Evolutionary conservation across 768 basidiomycete genomes (phyloP).

Genomic region (Naganishia vishniacii): DNA sequence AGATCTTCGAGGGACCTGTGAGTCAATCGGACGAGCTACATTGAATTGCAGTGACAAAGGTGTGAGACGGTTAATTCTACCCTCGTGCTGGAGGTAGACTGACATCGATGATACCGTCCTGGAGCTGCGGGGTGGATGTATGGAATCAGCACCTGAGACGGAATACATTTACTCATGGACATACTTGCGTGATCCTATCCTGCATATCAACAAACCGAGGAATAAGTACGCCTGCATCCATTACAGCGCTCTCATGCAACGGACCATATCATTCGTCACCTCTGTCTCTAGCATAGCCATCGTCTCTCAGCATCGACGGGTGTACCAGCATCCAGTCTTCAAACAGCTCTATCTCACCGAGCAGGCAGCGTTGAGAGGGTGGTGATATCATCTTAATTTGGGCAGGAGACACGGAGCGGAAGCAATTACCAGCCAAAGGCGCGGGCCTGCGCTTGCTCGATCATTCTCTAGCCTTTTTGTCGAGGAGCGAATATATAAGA

Average conservation of each 20-base stretch:
- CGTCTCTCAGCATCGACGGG: constrained; percentile 11
- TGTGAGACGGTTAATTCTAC: no score
- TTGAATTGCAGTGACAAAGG: no score
- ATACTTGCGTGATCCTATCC: constrained; percentile 18
- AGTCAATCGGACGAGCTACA: constrained; percentile 16
- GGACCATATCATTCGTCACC: constrained; percentile 19
- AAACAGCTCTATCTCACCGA: no score
- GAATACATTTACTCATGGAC: not conserved
- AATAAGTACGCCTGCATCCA: not conserved
- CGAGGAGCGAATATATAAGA: constrained; percentile 2
- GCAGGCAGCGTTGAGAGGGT: not conserved
- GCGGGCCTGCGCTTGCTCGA: constrained; percentile 16
- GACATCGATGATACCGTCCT: constrained; percentile 15
- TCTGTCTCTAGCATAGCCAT: constrained; percentile 19
- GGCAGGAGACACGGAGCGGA: not conserved
- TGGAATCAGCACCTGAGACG: no score
- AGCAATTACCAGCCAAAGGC: not conserved
- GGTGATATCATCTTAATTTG: constrained; percentile 11
- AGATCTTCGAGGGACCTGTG: constrained; percentile 16
- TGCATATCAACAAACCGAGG: not conserved
- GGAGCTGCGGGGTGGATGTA: not conserved
- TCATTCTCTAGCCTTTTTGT: not conserved
- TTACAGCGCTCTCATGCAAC: not conserved
- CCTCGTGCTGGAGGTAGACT: no score
- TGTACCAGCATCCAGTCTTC: no score